phyloP scores from a whole-genome alignment of 352 stramenopile genomes.

The Globisporangium lucens region DNA sequence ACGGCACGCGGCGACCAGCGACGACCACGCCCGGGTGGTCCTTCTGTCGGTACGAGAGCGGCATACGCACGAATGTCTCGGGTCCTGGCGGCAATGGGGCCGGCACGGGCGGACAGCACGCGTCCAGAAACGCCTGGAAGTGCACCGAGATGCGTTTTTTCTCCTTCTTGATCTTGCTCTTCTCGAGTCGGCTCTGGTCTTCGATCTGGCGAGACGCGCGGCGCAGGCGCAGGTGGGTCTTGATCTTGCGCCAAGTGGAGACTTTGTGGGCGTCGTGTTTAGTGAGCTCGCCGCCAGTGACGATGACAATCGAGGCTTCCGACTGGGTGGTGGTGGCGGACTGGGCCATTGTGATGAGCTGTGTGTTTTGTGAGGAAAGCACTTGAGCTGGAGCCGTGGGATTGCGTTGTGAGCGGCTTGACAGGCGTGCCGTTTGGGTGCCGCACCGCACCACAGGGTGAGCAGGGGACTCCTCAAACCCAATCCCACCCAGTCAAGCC shows the following conservation, averaged over 20 bases:
- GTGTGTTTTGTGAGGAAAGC: not conserved
- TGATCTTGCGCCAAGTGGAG: constrained; percentile 4
- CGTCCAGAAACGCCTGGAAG: constrained; percentile 6
- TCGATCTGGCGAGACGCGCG: constrained; percentile 1
- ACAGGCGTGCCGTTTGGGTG: not conserved
- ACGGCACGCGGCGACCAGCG: not conserved
- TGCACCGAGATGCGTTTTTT: not conserved
- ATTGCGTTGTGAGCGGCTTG: not conserved
- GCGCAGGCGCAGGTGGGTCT: not conserved
- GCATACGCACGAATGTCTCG: constrained; percentile 7
- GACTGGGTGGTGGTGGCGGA: not conserved
- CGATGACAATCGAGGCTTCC: not conserved
- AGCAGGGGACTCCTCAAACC: not conserved
- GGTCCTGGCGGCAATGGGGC: not conserved
- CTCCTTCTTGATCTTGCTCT: not conserved
- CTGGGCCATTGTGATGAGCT: constrained; percentile 1
- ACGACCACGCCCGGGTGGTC: constrained; percentile 11
- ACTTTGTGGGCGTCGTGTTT: not conserved
- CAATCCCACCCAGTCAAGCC: not conserved
- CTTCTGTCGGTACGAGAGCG: not conserved
- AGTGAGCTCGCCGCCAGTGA: not conserved
- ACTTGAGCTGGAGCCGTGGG: not conserved
- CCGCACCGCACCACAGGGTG: not conserved
- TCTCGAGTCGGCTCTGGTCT: constrained; percentile 5
- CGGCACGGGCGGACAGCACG: not conserved